phyloP scores from a whole-genome alignment of 345 rosid species.

The Eucalyptus cloeziana region DNA sequence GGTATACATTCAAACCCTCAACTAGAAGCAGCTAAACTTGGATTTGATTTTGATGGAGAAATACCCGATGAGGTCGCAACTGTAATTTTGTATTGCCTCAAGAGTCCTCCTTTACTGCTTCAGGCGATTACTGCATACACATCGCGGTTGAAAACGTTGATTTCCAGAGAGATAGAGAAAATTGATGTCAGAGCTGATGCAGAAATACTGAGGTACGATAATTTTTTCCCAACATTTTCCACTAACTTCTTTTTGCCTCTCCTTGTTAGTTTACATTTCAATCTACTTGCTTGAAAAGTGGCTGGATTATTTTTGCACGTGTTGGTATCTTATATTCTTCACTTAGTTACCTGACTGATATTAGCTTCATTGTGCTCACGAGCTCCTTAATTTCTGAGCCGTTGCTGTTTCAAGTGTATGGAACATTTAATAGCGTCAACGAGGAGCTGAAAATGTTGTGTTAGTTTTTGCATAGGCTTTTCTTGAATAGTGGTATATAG shows the following conservation, averaged over 20 bases:
- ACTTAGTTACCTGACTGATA: neutral
- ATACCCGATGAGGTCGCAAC: conserved; percentile 63
- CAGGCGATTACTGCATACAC: conserved; percentile 68
- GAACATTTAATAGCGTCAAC: neutral
- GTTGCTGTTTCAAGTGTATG: neutral
- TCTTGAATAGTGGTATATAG: neutral
- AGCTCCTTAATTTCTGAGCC: neutral
- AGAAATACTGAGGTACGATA: conserved; percentile 31
- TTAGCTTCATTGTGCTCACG: neutral
- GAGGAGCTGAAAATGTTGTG: neutral
- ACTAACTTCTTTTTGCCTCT: neutral
- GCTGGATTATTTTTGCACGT: neutral
- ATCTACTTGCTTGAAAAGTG: neutral
- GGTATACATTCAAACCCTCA: conserved; percentile 77
- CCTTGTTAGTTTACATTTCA: neutral
- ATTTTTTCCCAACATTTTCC: neutral
- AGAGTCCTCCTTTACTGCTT: conserved; percentile 71
- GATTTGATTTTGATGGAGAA: conserved; percentile 79
- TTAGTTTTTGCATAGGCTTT: neutral
- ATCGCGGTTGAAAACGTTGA: conserved; percentile 42
- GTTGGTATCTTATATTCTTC: neutral
- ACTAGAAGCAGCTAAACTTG: conserved; percentile 58
- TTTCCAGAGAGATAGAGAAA: conserved; percentile 78
- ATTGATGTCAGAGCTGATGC: conserved; percentile 92
- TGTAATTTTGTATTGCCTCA: conserved; percentile 51